Base-by-base conservation (phyloP, 1,284 basidiomycete species). In the Ganoderma resinaceum region DNA sequence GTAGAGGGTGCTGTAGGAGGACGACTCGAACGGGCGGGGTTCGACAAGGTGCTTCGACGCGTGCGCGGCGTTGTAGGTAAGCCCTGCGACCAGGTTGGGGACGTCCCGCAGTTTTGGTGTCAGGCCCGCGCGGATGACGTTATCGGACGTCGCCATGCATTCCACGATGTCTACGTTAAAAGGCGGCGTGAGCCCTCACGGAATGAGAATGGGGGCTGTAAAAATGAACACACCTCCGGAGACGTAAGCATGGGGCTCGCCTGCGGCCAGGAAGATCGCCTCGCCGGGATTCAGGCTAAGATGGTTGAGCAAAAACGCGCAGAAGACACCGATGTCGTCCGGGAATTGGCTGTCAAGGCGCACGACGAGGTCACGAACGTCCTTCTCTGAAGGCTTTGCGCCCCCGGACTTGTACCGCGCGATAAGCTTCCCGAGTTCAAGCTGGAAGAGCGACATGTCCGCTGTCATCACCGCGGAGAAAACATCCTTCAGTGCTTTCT, bases 131-230 rank as follows among this genome's bases (percentile, higher is more conserved):
- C 98, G 94, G 67, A 99, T 98, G 78, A 99, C 98, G 80, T 99
- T 99, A 83, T 99, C 97, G 1, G 95, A 97, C 66, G 96, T 97
- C 33, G 96, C 96, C 96, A 98, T 98, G 83, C 95, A 97, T 78
- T 98, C 96, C 79, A 98, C 94, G 79, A 97, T 96, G 79, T 98
- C 96, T 97, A 77, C 2, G 53, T 63, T 7, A 33, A n/a, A 9
- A 52, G 11, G 18, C 20, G 18, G 23, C 11, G 42, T 33, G 16
- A 68, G 66, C 20, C 60, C 38, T 26, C 26, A 46, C n/a, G n/a
- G n/a, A 31, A 26, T 16, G 33, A 26, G 8, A 40, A 18, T 8
- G 8, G 29, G 33, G 18, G 14, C 0, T n/a, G 33, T 16, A 40
- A n/a, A 16, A 16, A 8, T 23, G n/a, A 35, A 74, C 84, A 60